Conservation (phyloP, 768 basidiomycete genomes). For the Coprinellus micaceus region DNA sequence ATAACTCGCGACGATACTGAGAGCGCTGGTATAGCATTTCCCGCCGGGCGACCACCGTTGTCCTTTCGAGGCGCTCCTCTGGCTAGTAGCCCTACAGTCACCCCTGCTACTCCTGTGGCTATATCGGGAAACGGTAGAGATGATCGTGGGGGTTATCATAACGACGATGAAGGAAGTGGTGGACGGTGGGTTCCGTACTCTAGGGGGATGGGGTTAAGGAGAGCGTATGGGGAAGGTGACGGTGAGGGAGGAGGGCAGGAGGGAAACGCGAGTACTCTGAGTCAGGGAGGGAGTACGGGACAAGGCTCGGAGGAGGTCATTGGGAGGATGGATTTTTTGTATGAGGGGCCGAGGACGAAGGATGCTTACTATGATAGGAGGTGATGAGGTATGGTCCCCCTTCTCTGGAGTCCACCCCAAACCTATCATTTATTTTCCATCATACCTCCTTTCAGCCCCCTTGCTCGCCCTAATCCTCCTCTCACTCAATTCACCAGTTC, state of each 20-base stretch:
- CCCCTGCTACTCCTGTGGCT: neutral
- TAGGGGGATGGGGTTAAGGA: constrained; percentile 18
- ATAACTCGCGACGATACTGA: neutral
- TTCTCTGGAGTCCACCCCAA: no score
- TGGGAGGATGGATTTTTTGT: constrained; percentile 44
- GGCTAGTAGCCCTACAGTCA: neutral
- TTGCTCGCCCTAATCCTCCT: no score
- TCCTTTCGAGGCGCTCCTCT: neutral
- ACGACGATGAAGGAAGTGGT: neutral
- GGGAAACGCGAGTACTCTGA: constrained; percentile 19
- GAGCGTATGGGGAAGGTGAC: constrained; percentile 11
- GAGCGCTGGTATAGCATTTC: neutral
- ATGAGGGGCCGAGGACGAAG: constrained; percentile 5
- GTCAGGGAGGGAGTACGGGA: constrained; percentile 22
- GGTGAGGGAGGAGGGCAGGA: neutral
- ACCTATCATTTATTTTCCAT: no score
- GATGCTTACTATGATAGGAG: neutral
- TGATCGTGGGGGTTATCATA: neutral
- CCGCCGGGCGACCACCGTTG: neutral
- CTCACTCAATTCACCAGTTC: no score
- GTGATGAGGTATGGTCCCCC: neutral
- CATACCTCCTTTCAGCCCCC: no score
- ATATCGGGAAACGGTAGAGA: neutral
- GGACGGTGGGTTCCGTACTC: constrained; percentile 8
- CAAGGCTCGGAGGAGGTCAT: constrained; percentile 53